These are phyloP conservation scores for Suillus bovinus DNA, from an alignment of 768 basidiomycete species.

Conservation along the genomic window DNA sequence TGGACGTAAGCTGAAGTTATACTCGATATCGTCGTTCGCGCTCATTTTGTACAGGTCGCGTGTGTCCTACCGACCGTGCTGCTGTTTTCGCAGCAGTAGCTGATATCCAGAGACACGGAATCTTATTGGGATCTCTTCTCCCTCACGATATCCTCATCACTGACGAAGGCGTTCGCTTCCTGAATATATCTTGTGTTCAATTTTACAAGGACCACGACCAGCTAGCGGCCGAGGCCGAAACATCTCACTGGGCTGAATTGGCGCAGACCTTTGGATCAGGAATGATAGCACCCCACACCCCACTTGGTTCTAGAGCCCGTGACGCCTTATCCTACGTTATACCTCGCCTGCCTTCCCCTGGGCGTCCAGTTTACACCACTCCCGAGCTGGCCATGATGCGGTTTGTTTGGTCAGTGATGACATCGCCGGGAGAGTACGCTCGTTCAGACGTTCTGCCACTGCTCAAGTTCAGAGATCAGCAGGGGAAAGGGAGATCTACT, in stretches of 20 bases:
- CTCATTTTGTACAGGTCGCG: slow-evolving; percentile 21
- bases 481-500: neutral
- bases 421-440: slow-evolving; percentile 14
- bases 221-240: slow-evolving; percentile 23
- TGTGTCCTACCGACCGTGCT: slow-evolving; percentile 26
- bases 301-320: slow-evolving; percentile 5
- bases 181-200: slow-evolving; percentile 18
- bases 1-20: slow-evolving; percentile 23
- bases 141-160: slow-evolving; percentile 31
- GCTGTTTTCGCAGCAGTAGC: slow-evolving; percentile 32
- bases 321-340: slow-evolving; percentile 22
- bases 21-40: neutral
- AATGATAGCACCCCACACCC: neutral
- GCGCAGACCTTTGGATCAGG: slow-evolving; percentile 20
- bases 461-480: neutral
- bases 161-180: slow-evolving; percentile 29
- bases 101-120: slow-evolving; percentile 32
- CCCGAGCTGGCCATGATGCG: slow-evolving; percentile 22
- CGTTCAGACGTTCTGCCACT: neutral
- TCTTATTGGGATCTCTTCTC: slow-evolving; percentile 19
- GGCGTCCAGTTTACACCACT: slow-evolving; percentile 18
- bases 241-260: slow-evolving; percentile 20
- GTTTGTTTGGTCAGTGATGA: slow-evolving; percentile 23
- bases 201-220: slow-evolving; percentile 25
- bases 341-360: slow-evolving; percentile 28